Conservation (phyloP, 768 basidiomycete species). For the Heimioporus sp. region DNA sequence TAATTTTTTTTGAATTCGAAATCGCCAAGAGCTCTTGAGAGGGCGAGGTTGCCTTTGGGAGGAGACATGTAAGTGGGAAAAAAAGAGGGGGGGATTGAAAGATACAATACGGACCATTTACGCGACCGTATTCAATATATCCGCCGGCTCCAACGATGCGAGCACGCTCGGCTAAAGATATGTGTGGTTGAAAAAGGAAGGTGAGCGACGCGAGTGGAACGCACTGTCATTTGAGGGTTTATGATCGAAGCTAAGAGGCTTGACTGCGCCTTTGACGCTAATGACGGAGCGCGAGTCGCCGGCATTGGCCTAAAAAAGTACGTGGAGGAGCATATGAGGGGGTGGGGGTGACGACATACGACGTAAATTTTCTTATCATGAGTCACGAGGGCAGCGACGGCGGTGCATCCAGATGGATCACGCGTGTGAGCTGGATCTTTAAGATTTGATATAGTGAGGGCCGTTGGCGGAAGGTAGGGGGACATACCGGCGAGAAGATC, state of each 20-base stretch:
- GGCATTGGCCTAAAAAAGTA: constrained; percentile 80
- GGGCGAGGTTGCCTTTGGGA: constrained; percentile 81
- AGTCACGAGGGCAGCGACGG: constrained; percentile 85
- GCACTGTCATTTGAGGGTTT: constrained; percentile 86
- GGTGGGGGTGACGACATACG: constrained; percentile 43
- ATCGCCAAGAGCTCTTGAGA: constrained; percentile 94
- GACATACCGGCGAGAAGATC: constrained; percentile 80
- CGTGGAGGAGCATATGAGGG: constrained; percentile 1
- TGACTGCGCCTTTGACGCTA: constrained; percentile 79
- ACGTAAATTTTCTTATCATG: constrained; percentile 75
- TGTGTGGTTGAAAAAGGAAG: neutral
- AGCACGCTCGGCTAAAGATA: constrained; percentile 65
- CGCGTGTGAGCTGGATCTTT: constrained; percentile 82
- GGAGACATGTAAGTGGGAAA: neutral
- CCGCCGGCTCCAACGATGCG: constrained; percentile 92
- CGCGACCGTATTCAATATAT: constrained; percentile 94
- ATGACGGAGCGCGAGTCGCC: constrained; percentile 95
- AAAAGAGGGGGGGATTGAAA: neutral
- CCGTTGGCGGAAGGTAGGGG: constrained; percentile 1
- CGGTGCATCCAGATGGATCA: constrained; percentile 96
- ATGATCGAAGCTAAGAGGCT: constrained; percentile 91
- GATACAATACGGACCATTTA: constrained; percentile 69
- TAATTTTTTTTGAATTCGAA: constrained; percentile 99
- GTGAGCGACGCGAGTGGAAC: constrained; percentile 24
- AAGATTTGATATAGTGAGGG: constrained; percentile 1